These are phyloP conservation scores for Excoecaria agallocha DNA, from an alignment of 345 rosid species.

Conservation along the genomic window DNA sequence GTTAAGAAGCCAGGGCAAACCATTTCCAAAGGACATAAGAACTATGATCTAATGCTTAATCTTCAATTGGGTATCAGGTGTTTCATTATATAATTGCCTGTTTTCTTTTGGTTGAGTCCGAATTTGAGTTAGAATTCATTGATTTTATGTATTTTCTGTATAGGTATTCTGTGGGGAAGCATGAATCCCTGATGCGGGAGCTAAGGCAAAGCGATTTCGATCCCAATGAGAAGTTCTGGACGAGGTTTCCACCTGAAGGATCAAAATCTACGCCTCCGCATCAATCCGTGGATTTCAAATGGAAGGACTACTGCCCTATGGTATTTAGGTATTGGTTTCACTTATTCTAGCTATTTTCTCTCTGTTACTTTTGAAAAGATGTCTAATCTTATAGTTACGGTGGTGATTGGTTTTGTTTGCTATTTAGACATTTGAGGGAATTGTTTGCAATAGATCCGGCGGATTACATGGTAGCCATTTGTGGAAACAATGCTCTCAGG, in stretches of 20 bases:
- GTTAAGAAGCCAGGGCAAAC: slow-evolving; percentile 62
- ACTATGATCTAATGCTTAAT: slow-evolving; percentile 66
- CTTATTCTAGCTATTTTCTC: neutral
- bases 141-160: neutral
- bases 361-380: neutral
- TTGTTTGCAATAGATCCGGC: slow-evolving; percentile 60
- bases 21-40: slow-evolving; percentile 57
- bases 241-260: slow-evolving; percentile 73
- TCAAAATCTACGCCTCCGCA: slow-evolving; percentile 73
- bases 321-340: slow-evolving; percentile 55
- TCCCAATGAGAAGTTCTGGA: slow-evolving; percentile 75
- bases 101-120: neutral
- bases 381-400: slow-evolving; percentile 19
- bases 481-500: slow-evolving; percentile 66
- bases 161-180: slow-evolving; percentile 68
- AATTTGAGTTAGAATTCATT: neutral
- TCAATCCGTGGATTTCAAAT: slow-evolving; percentile 59
- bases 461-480: slow-evolving; percentile 68
- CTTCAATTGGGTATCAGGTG: slow-evolving; percentile 76
- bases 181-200: slow-evolving; percentile 47
- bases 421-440: slow-evolving; percentile 57
- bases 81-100: neutral
- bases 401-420: slow-evolving; percentile 31
- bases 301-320: slow-evolving; percentile 83
- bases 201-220: slow-evolving; percentile 65